Conservation (phyloP, 495 filamentous ascomycete genomes). For the Penicillium canescens region DNA sequence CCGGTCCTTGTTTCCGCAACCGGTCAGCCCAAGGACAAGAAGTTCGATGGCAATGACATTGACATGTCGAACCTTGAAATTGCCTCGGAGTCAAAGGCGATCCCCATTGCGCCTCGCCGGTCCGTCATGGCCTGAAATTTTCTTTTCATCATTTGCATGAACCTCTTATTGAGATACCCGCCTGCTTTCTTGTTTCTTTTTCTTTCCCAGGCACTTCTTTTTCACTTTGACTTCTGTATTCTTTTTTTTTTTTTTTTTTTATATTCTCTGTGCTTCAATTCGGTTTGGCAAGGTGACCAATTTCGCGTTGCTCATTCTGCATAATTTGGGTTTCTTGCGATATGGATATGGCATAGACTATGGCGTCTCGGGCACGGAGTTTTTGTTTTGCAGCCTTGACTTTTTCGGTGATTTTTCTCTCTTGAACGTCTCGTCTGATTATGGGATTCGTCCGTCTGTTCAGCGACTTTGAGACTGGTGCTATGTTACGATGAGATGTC, state of each 20-base stretch:
- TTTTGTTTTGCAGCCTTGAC: conserved; percentile 12
- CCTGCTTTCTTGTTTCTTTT: conserved; percentile 14
- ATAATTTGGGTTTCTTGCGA: conserved; percentile 9
- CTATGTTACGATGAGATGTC: conserved; percentile 9
- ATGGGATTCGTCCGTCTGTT: conserved; percentile 8
- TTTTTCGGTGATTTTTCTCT: conserved; percentile 15
- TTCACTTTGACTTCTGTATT: conserved; percentile 13
- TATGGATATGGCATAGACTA: conserved; percentile 39
- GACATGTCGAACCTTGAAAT: conserved; percentile 40
- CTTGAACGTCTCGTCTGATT: conserved; percentile 18
- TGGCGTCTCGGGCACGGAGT: conserved; percentile 39
- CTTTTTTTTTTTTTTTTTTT: conserved; percentile 8
- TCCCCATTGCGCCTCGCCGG: conserved; percentile 43
- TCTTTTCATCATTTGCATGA: conserved; percentile 14
- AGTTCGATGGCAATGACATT: conserved; percentile 35
- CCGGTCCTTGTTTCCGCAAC: conserved; percentile 26
- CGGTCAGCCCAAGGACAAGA: conserved; percentile 21
- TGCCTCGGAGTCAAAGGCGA: conserved; percentile 42
- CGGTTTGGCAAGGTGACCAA: not conserved
- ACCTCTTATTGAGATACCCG: conserved; percentile 22
- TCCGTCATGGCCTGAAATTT: conserved; percentile 38
- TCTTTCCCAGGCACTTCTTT: conserved; percentile 9
- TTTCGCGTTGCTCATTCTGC: conserved; percentile 3
- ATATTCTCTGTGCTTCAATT: conserved; percentile 10
- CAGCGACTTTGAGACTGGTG: not conserved